Percentiles rank a stretch among this genome's conserved stretches.
Conservation (phyloP, 1,284 basidiomycete species). For the Ceratobasidium theobromae region DNA sequence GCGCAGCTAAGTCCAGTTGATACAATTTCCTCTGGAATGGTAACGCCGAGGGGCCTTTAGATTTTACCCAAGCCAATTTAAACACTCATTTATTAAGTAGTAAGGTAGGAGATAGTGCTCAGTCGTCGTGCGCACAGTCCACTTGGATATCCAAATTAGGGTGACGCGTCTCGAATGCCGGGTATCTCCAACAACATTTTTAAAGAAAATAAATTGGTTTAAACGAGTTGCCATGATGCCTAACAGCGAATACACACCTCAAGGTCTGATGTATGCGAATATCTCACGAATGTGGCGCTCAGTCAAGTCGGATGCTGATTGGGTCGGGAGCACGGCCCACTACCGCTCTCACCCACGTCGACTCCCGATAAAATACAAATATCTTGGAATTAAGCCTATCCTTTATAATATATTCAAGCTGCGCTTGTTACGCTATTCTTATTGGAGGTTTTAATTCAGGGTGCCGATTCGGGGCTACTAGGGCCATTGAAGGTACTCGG, state of each 20-base stretch:
- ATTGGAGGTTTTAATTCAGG: no score
- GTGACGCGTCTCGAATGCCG: conserved; percentile 1
- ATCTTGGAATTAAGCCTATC: not conserved
- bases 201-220: no score
- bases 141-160: conserved; percentile 27
- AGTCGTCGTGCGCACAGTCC: conserved; percentile 18
- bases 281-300: not conserved
- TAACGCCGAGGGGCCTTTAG: not conserved
- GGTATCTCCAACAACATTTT: not conserved
- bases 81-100: not conserved
- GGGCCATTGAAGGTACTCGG: no score
- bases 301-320: not conserved
- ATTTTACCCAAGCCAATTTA: not conserved
- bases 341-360: not conserved
- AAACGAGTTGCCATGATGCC: no score
- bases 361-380: not conserved
- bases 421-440: no score
- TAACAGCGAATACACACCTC: not conserved
- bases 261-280: not conserved
- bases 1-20: not conserved
- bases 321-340: not conserved
- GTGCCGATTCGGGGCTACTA: no score
- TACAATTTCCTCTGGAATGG: not conserved
- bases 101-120: not conserved
- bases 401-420: no score